Evolutionary conservation across 371 early-diverging fungal species (phyloP), one percentile per base, ranked within the genome.

Genomic region (Circinella minor): DNA sequence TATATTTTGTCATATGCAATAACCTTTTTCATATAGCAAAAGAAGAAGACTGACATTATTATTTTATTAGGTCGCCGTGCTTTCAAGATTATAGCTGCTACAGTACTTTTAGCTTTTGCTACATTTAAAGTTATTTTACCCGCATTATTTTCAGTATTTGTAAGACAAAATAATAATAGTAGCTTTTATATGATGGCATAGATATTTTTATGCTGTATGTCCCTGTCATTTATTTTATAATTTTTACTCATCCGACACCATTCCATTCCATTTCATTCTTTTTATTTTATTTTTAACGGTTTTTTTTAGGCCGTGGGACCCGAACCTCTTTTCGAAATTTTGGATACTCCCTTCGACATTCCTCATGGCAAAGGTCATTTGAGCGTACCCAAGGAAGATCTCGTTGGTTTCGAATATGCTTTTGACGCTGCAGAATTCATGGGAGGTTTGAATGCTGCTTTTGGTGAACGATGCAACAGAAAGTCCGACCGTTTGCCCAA

Each of bases 341-440:
- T 27, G 15, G 36, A 54, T 36, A 37, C 48, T 14, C 66, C 66
- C 11, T 66, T 66, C 27, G 59, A 66, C 20, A 38, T 55, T n/a
- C 36, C 36, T 10, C 68, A 39, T 39, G 38, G 20, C 14, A 36
- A 36, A n/a, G 54, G 34, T 43, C 36, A 67, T 18, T 67, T 67
- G 15, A 55, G 67, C 38, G 15, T 55, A 46, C 68, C 68, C 48
- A 47, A 60, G 54, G 57, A 18, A 18, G 46, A 49, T 49, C 13
- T 61, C 13, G 36, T 46, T 34, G 61, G 47, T 0, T 61, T 34
- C 18, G 68, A 60, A 15, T 47, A 68, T 18, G 48, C 27, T 3
- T 47, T 49, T n/a, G 70, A 70, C 18, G 36, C 51, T 20, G 43
- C 36, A 9, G 65, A 70, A 20, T 70, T 70, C 36, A 36, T 70